phyloP scores from a whole-genome alignment of 2,329 filamentous ascomycete genomes.

The Trichophyton rubrum region DNA sequence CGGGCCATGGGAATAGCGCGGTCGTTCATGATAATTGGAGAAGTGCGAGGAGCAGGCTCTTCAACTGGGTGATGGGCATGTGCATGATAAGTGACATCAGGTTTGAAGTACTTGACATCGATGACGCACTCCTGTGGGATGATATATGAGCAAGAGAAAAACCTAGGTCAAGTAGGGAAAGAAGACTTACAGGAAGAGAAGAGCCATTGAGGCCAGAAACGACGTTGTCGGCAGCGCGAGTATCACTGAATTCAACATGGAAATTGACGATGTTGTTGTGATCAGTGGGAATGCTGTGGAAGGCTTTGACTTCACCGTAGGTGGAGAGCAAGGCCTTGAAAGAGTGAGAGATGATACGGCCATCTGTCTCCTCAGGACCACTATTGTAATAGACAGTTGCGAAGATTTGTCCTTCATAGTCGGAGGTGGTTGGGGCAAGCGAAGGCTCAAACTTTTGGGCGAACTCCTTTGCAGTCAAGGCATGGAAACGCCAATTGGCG shows the following conservation, averaged over 20 bases:
- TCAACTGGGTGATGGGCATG: conserved; percentile 10
- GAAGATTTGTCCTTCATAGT: conserved; percentile 46
- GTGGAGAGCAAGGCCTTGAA: conserved; percentile 26
- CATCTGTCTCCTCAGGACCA: conserved; percentile 19
- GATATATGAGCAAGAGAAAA: conserved; percentile 1
- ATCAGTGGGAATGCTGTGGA: conserved; percentile 19
- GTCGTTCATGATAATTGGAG: conserved; percentile 13
- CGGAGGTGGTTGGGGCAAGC: conserved; percentile 22
- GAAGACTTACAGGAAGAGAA: conserved; percentile 23
- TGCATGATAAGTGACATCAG: conserved; percentile 18
- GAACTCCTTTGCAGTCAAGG: conserved; percentile 37
- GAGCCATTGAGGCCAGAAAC: conserved; percentile 25
- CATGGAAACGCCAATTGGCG: conserved; percentile 38
- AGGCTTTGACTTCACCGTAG: conserved; percentile 29
- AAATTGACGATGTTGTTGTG: conserved; percentile 25
- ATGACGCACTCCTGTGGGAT: conserved; percentile 20
- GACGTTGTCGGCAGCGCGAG: conserved; percentile 25
- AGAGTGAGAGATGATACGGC: conserved; percentile 37
- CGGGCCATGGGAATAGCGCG: conserved; percentile 12
- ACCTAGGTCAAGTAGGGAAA: not conserved
- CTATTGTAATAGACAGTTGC: conserved; percentile 37
- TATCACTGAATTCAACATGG: conserved; percentile 31
- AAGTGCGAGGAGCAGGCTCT: conserved; percentile 12
- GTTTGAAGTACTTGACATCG: conserved; percentile 21
- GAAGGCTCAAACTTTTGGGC: conserved; percentile 25